Percentiles rank a stretch among this genome's conserved stretches.
Evolutionary conservation across 768 basidiomycete genomes (phyloP).

Genomic region (Clavaria fumosa): DNA sequence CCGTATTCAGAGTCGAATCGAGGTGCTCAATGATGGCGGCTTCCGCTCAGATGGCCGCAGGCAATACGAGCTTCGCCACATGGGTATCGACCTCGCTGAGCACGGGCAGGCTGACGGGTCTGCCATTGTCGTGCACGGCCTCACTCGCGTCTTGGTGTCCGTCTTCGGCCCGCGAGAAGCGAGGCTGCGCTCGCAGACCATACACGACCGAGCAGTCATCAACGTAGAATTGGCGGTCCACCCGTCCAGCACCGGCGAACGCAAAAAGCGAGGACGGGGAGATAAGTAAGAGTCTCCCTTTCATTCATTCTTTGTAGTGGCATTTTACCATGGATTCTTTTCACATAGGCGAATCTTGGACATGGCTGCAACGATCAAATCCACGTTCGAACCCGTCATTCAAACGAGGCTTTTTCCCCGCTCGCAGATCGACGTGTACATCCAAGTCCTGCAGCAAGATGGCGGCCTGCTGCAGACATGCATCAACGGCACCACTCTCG

Average conservation of each 20-base stretch:
- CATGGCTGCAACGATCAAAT: constrained; percentile 72
- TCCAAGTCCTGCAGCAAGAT: constrained; percentile 89
- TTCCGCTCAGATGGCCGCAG: constrained; percentile 85
- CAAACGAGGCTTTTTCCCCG: constrained; percentile 86
- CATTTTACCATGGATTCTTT: constrained; percentile 3
- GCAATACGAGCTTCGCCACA: constrained; percentile 81
- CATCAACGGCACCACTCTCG: constrained; percentile 90
- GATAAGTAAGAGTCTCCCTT: constrained; percentile 94
- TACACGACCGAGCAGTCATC: constrained; percentile 79
- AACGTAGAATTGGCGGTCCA: constrained; percentile 82
- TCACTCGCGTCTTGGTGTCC: constrained; percentile 76
- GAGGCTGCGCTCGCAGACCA: constrained; percentile 58
- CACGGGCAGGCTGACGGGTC: constrained; percentile 76
- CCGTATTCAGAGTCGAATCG: no score
- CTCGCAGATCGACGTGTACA: constrained; percentile 84
- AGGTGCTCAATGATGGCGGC: constrained; percentile 72
- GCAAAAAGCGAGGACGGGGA: constrained; percentile 57
- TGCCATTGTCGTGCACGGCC: constrained; percentile 70
- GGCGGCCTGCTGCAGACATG: constrained; percentile 83
- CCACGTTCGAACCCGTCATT: constrained; percentile 93
- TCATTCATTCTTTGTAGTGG: not conserved
- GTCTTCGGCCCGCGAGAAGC: constrained; percentile 92
- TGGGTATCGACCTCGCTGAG: constrained; percentile 62
- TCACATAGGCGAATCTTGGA: constrained; percentile 65
- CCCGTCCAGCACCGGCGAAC: constrained; percentile 74